Percentiles rank a stretch among this genome's conserved stretches.
Evolutionary conservation across 2,329 filamentous ascomycete genomes (phyloP).

Genomic region (Colletotrichum salicis): DNA sequence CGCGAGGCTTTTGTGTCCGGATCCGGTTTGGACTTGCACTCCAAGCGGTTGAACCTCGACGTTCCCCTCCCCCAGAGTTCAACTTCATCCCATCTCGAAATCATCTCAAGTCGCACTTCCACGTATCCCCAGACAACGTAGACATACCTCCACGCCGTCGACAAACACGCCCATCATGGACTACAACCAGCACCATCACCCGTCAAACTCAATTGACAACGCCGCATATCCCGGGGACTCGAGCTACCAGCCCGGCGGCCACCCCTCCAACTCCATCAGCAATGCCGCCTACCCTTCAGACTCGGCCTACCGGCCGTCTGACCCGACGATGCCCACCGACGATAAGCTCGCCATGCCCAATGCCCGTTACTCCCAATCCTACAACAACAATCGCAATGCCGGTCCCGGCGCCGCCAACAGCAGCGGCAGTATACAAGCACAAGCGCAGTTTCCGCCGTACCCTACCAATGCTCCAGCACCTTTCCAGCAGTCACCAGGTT

Average conservation of each 20-base stretch:
- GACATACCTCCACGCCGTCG: not conserved
- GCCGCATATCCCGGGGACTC: slow-evolving; percentile 24
- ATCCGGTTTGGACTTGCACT: not conserved
- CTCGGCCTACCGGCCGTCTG: slow-evolving; percentile 30
- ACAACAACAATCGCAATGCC: slow-evolving; percentile 1
- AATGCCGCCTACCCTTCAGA: slow-evolving; percentile 35
- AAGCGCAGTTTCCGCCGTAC: slow-evolving; percentile 9
- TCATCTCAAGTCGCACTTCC: not conserved
- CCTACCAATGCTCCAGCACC: slow-evolving; percentile 8
- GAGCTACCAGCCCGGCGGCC: slow-evolving; percentile 15
- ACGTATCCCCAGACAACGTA: not conserved
- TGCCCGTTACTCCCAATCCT: slow-evolving; percentile 33
- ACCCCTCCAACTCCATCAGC: slow-evolving; percentile 26
- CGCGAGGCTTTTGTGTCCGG: not conserved
- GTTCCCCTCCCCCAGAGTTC: not conserved
- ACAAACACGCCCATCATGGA: slow-evolving; percentile 20
- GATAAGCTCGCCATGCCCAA: slow-evolving; percentile 31
- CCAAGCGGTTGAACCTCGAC: slow-evolving; percentile 1
- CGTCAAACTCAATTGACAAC: slow-evolving; percentile 22
- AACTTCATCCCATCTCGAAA: not conserved
- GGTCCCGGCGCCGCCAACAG: not conserved
- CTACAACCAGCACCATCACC: slow-evolving; percentile 23
- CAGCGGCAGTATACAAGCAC: not conserved
- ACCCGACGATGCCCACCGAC: slow-evolving; percentile 17
- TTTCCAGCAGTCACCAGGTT: not conserved